Percentiles rank a stretch among this genome's conserved stretches.
Evolutionary conservation across 345 rosid genomes (phyloP).

Genomic region (Psidium guajava): DNA sequence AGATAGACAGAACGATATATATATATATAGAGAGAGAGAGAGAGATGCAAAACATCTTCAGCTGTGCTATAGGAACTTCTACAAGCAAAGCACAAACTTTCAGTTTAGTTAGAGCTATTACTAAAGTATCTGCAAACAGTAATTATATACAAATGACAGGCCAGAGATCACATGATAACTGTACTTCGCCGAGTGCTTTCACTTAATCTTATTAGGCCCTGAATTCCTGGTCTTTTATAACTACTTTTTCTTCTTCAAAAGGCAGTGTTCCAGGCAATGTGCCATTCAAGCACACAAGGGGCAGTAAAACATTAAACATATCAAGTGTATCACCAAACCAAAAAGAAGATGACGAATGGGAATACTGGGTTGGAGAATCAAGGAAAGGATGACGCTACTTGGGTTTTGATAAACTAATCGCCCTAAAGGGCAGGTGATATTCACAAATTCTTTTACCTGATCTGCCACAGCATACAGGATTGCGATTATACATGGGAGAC

Average conservation of each 20-base stretch:
- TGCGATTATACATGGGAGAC: constrained; percentile 89
- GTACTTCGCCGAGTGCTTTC: background rate
- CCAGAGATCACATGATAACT: background rate
- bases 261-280: background rate
- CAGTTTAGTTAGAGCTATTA: background rate
- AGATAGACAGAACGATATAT: too few relatives aligned
- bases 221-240: background rate
- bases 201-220: background rate
- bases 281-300: background rate
- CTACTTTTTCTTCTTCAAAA: background rate
- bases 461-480: constrained; percentile 72
- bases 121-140: background rate
- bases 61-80: background rate
- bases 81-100: background rate
- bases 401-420: background rate
- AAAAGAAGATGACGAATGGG: background rate
- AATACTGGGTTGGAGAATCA: background rate
- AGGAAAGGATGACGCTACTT: background rate
- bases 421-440: background rate
- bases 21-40: background rate
- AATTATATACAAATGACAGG: background rate
- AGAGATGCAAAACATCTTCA: background rate
- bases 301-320: background rate
- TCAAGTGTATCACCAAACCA: background rate
- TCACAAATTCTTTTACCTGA: constrained; percentile 32